Conservation (phyloP, 108 stramenopile species). For the Epipyxis sp. region DNA sequence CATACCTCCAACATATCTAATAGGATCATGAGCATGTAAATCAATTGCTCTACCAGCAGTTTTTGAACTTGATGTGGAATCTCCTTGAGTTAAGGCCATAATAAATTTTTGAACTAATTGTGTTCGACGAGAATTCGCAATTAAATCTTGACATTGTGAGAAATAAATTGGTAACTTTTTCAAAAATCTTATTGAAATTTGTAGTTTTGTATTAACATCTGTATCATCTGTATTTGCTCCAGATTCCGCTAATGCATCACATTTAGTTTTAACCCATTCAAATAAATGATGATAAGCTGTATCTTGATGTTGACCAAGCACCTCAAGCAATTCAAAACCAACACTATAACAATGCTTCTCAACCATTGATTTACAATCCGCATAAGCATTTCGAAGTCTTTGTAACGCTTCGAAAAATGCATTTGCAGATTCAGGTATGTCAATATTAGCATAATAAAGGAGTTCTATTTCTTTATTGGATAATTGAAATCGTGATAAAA, state of each 20-base stretch:
- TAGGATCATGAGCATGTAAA: background rate
- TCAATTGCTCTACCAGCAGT: background rate
- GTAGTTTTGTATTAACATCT: background rate
- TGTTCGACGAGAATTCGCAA: background rate
- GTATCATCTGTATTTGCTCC: background rate
- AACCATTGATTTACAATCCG: background rate
- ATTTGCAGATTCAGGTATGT: background rate
- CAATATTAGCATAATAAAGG: background rate
- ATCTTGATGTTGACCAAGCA: slow-evolving; percentile 21
- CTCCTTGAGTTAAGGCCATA: background rate
- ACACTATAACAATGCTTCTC: slow-evolving; percentile 7
- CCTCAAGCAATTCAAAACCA: slow-evolving; percentile 29
- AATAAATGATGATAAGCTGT: background rate
- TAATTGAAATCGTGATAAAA: slow-evolving; percentile 1
- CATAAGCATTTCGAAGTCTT: background rate
- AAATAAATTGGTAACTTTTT: background rate
- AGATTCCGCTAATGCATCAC: background rate
- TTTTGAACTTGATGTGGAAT: background rate
- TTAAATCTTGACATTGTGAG: slow-evolving; percentile 22
- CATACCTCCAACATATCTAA: slow-evolving; percentile 1
- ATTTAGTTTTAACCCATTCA: slow-evolving; percentile 20
- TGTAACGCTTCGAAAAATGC: background rate
- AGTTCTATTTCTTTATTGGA: background rate
- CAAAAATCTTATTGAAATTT: background rate
- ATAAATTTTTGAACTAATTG: slow-evolving; percentile 19